Conservation (phyloP, 441 rosid genomes). For the Gossypium davidsonii region DNA sequence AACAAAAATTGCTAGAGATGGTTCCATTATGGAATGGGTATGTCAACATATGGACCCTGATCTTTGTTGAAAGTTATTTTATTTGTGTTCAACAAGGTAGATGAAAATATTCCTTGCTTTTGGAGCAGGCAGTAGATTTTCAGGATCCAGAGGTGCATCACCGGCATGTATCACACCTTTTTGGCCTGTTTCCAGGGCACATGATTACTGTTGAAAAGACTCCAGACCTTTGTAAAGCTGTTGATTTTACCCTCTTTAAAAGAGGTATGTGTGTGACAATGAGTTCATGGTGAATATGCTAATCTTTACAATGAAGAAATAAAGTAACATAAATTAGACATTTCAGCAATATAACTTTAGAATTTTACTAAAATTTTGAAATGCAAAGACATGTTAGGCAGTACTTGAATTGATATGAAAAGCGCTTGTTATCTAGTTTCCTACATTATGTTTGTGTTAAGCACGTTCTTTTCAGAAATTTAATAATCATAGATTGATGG, state of each 20-base stretch:
- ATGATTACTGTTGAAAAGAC: constrained; percentile 55
- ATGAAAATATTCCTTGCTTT: constrained; percentile 11
- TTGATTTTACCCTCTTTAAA: constrained; percentile 50
- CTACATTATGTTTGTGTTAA: neutral
- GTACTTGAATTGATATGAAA: neutral
- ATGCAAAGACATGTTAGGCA: neutral
- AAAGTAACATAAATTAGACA: neutral
- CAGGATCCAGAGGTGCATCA: constrained; percentile 82
- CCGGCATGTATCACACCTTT: constrained; percentile 82
- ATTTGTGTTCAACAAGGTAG: neutral
- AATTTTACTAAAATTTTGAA: neutral
- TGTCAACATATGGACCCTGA: constrained; percentile 7
- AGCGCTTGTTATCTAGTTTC: neutral
- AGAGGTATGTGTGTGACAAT: constrained; percentile 49
- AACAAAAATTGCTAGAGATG: constrained; percentile 61
- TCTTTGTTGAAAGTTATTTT: neutral
- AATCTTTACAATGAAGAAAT: neutral
- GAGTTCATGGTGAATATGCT: neutral
- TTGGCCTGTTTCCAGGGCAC: constrained; percentile 89
- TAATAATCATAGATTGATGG: neutral
- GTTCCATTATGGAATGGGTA: constrained; percentile 94
- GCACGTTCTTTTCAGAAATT: neutral
- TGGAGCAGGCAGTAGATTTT: constrained; percentile 59
- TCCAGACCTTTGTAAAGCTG: constrained; percentile 80
- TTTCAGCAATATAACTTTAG: neutral